Conservation (phyloP, 2,329 filamentous ascomycete species). For the Bisporella sp. region DNA sequence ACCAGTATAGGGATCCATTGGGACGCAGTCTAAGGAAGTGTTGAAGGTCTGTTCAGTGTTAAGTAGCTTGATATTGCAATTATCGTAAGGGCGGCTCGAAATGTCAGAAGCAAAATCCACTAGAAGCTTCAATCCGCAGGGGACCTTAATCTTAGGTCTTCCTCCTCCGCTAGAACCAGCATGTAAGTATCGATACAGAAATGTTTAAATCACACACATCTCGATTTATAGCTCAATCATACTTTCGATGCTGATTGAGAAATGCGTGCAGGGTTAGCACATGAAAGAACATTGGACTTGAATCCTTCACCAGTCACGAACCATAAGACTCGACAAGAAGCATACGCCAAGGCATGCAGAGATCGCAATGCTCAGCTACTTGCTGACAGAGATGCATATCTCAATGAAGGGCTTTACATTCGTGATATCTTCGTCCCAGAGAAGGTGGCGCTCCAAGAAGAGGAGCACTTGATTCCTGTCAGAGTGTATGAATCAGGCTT, state of each 20-base stretch:
- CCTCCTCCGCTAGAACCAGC: not conserved
- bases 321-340: conserved; percentile 8
- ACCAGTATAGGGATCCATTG: too few species aligned
- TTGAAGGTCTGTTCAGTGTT: too few species aligned
- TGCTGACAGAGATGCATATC: conserved; percentile 29
- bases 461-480: too few species aligned
- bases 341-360: conserved; percentile 36
- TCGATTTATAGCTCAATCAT: too few species aligned
- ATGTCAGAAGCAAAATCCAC: too few species aligned
- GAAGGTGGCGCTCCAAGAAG: not conserved
- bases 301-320: not conserved
- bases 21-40: too few species aligned
- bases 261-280: not conserved
- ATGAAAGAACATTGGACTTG: not conserved
- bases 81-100: too few species aligned
- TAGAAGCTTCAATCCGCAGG: not conserved
- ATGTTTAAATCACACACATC: too few species aligned
- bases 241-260: too few species aligned
- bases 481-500: too few species aligned
- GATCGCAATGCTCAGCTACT: conserved; percentile 31
- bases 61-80: too few species aligned
- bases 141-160: not conserved
- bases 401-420: conserved; percentile 29
- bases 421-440: conserved; percentile 8
- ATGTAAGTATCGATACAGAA: not conserved